A percentile compares a stretch with the other conserved stretches of the same genome.
phyloP scores from a whole-genome alignment of 108 stramenopile genomes.

The Parietichytrium sp. region DNA sequence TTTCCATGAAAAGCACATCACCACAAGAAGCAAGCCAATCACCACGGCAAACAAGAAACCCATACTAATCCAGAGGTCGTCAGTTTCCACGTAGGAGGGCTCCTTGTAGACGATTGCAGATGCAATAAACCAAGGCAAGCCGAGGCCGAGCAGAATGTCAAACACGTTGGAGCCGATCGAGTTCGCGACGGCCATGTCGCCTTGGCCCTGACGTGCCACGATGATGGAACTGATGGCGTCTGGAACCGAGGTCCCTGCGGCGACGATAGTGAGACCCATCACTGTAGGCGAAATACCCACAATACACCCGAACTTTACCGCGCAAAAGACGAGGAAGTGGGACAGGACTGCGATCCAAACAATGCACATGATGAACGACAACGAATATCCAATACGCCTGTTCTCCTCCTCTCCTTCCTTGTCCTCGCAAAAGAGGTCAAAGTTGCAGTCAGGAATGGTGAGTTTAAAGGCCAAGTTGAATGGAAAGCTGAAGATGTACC shows the following conservation, averaged over 20 bases:
- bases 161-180: conserved; percentile 52
- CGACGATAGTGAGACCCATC: conserved; percentile 77
- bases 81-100: background rate
- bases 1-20: background rate
- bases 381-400: background rate
- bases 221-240: conserved; percentile 77
- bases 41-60: background rate
- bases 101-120: background rate
- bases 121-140: conserved; percentile 40
- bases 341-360: conserved; percentile 39
- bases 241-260: conserved; percentile 79
- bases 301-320: conserved; percentile 33
- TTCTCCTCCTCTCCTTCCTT: background rate
- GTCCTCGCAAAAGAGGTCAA: conserved; percentile 27
- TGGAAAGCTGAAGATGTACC: conserved; percentile 4
- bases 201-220: conserved; percentile 75
- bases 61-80: background rate
- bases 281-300: conserved; percentile 69
- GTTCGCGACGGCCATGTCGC: conserved; percentile 75
- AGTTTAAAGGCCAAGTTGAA: background rate
- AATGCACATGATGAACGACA: background rate
- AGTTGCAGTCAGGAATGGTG: conserved; percentile 14
- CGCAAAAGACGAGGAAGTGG: conserved; percentile 17
- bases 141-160: conserved; percentile 47
- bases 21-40: background rate